Evolutionary conservation across 495 filamentous ascomycete species (phyloP).

Genomic region (Aspergillus ostianus): DNA sequence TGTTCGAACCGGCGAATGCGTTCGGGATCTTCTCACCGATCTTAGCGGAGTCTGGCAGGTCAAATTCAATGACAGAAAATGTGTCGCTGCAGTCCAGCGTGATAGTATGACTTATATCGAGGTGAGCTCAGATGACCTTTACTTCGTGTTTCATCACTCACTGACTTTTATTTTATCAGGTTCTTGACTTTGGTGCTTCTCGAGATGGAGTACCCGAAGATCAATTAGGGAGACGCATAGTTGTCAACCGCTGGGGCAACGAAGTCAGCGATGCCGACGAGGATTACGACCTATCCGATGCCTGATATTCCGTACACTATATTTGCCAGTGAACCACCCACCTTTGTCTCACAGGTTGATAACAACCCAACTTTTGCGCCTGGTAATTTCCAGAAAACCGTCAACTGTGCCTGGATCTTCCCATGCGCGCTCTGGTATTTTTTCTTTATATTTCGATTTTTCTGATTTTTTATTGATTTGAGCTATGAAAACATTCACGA

Average conservation of each 20-base stretch:
- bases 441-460: conserved; percentile 4
- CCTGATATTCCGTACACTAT: conserved; percentile 13
- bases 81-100: conserved; percentile 94
- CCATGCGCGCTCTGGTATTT: conserved; percentile 1
- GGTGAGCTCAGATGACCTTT: conserved; percentile 57
- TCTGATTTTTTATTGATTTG: conserved; percentile 10
- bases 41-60: conserved; percentile 98
- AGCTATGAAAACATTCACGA: conserved; percentile 23
- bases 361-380: neutral
- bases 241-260: conserved; percentile 62
- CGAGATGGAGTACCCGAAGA: conserved; percentile 74
- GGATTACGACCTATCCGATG: conserved; percentile 43
- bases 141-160: neutral
- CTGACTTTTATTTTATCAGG: conserved; percentile 21
- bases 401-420: neutral
- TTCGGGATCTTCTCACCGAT: conserved; percentile 93
- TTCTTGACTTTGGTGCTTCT: conserved; percentile 77
- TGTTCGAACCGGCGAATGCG: conserved; percentile 84
- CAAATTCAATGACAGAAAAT: conserved; percentile 92
- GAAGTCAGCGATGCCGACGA: conserved; percentile 44
- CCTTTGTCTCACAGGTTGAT: no score
- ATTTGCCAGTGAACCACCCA: no score
- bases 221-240: conserved; percentile 74
- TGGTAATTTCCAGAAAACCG: neutral
- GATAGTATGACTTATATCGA: conserved; percentile 93